phyloP scores from a whole-genome alignment of 2,329 filamentous ascomycete species.

The Xylariaceae sp. region DNA sequence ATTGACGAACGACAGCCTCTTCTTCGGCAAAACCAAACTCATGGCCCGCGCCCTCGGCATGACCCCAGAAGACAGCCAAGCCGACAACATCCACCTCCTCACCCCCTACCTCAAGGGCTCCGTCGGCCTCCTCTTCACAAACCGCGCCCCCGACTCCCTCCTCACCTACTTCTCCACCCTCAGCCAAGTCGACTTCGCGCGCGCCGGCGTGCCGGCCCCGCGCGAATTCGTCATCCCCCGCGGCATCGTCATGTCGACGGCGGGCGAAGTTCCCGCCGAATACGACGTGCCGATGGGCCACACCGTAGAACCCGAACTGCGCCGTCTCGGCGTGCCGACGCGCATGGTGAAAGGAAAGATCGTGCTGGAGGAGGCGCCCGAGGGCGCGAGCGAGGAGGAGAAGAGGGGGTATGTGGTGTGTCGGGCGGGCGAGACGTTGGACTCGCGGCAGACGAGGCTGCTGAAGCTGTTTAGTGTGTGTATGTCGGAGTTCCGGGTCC shows the following conservation, averaged over 20 bases:
- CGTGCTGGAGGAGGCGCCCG: slow-evolving; percentile 51
- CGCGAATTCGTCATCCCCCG: slow-evolving; percentile 75
- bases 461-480: slow-evolving; percentile 91
- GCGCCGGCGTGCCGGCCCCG: slow-evolving; percentile 71
- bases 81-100: slow-evolving; percentile 69
- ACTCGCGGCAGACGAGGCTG: slow-evolving; percentile 86
- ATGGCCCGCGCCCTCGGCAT: slow-evolving; percentile 92
- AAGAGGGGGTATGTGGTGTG: slow-evolving; percentile 68
- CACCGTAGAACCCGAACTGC: slow-evolving; percentile 82
- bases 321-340: slow-evolving; percentile 85
- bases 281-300: slow-evolving; percentile 85
- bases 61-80: slow-evolving; percentile 70
- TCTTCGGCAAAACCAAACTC: slow-evolving; percentile 99
- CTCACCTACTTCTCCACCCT: slow-evolving; percentile 67
- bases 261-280: slow-evolving; percentile 71
- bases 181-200: slow-evolving; percentile 79
- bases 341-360: slow-evolving; percentile 85
- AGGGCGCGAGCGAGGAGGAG: slow-evolving; percentile 42
- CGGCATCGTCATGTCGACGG: slow-evolving; percentile 75
- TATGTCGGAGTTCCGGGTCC: slow-evolving; percentile 83
- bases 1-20: slow-evolving; percentile 56
- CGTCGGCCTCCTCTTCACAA: slow-evolving; percentile 87
- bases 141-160: slow-evolving; percentile 63
- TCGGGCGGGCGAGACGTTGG: slow-evolving; percentile 75
- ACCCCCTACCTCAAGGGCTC: slow-evolving; percentile 67